phyloP scores from a whole-genome alignment of 2,329 filamentous ascomycete genomes.

The Cercospora sp. region DNA sequence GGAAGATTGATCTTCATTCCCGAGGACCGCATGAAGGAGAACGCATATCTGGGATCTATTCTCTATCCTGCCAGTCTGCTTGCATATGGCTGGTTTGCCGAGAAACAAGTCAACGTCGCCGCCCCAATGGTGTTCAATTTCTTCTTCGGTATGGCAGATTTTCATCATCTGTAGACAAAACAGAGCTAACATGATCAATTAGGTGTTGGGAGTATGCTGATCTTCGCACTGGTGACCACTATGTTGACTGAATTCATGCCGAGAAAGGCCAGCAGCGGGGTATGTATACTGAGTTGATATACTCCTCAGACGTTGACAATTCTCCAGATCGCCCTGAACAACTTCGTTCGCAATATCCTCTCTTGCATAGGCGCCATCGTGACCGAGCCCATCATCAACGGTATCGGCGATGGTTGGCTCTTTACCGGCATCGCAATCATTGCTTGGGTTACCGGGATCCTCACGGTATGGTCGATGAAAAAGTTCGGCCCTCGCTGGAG shows the following conservation, averaged over 20 bases:
- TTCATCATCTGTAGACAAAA: neutral
- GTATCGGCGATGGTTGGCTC: slow-evolving; percentile 73
- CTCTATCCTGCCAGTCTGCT: slow-evolving; percentile 70
- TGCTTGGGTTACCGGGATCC: slow-evolving; percentile 30
- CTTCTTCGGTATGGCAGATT: slow-evolving; percentile 60
- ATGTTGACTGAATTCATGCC: slow-evolving; percentile 87
- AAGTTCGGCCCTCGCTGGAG: slow-evolving; percentile 38
- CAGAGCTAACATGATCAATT: neutral
- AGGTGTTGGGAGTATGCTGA: slow-evolving; percentile 67
- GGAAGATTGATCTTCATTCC: slow-evolving; percentile 69
- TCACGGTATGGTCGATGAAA: slow-evolving; percentile 40
- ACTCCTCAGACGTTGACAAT: neutral
- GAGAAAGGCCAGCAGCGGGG: slow-evolving; percentile 64
- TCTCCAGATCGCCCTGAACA: slow-evolving; percentile 68
- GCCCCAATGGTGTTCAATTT: slow-evolving; percentile 40
- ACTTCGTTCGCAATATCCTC: slow-evolving; percentile 77
- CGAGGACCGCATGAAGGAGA: slow-evolving; percentile 80
- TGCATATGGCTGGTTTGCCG: slow-evolving; percentile 74
- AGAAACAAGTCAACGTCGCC: slow-evolving; percentile 54
- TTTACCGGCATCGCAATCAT: slow-evolving; percentile 58
- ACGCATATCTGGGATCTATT: slow-evolving; percentile 72
- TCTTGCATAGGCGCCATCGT: slow-evolving; percentile 70
- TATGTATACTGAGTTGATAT: neutral
- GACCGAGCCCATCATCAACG: slow-evolving; percentile 67
- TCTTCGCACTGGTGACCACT: slow-evolving; percentile 71